Evolutionary conservation across 805 yeast genomes (phyloP).

Genomic region (Ogataea pilisensis): DNA sequence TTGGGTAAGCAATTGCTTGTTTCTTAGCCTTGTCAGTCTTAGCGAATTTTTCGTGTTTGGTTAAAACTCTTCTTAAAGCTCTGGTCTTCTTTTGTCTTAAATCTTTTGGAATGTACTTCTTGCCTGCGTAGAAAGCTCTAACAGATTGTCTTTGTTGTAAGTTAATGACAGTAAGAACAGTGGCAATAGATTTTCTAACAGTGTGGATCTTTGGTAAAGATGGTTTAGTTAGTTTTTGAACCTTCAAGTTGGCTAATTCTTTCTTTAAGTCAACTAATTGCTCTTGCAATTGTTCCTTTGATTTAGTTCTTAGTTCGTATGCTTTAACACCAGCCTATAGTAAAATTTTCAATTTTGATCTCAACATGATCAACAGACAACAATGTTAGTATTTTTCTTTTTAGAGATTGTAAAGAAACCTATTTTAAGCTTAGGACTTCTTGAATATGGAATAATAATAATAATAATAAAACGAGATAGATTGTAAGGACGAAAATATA

Average conservation of each 20-base stretch:
- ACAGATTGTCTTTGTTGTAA: slow-evolving; percentile 93
- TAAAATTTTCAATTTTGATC: slow-evolving; percentile 1
- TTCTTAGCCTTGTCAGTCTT: slow-evolving; percentile 87
- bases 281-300: slow-evolving; percentile 93
- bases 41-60: slow-evolving; percentile 78
- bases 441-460: no score
- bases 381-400: slow-evolving; percentile 4
- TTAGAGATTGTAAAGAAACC: background rate
- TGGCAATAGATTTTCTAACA: slow-evolving; percentile 98
- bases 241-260: slow-evolving; percentile 93
- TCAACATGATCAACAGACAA: no score
- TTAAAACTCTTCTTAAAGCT: slow-evolving; percentile 96
- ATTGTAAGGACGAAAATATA: no score
- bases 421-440: no score
- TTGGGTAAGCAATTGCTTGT: slow-evolving; percentile 95
- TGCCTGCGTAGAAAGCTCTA: slow-evolving; percentile 90
- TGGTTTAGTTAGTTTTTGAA: slow-evolving; percentile 89
- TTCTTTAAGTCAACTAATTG: slow-evolving; percentile 95
- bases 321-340: slow-evolving; percentile 83
- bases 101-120: slow-evolving; percentile 96
- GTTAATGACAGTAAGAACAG: slow-evolving; percentile 95
- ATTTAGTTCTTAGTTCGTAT: slow-evolving; percentile 94
- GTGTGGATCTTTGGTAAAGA: slow-evolving; percentile 94
- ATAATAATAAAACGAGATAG: no score
- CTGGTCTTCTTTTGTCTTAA: slow-evolving; percentile 99